phyloP scores from a whole-genome alignment of 805 yeast genomes.

The Candida pseudofarinosa region DNA sequence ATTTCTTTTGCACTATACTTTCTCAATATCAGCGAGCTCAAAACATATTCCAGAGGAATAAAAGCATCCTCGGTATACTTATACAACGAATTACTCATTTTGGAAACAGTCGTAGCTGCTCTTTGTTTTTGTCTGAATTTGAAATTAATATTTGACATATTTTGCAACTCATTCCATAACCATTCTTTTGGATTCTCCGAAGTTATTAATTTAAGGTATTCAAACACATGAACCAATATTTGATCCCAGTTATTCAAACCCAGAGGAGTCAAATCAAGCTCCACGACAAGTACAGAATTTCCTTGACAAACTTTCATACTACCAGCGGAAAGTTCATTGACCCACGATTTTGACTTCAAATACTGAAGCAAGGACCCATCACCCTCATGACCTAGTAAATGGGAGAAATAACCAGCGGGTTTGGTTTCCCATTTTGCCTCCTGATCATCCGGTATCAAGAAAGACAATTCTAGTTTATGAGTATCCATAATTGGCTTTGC shows the following conservation, averaged over 20 bases:
- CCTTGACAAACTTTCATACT: conserved; percentile 62
- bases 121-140: conserved; percentile 75
- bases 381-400: conserved; percentile 90
- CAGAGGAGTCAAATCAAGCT: conserved; percentile 68
- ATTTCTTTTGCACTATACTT: conserved; percentile 57
- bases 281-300: conserved; percentile 62
- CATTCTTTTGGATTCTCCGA: conserved; percentile 65
- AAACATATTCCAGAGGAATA: conserved; percentile 62
- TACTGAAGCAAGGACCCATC: conserved; percentile 74
- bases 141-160: conserved; percentile 65
- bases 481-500: conserved; percentile 84
- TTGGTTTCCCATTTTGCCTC: conserved; percentile 56
- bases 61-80: conserved; percentile 27
- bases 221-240: conserved; percentile 58
- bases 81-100: conserved; percentile 59
- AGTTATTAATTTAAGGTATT: conserved; percentile 62
- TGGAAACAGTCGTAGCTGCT: conserved; percentile 70
- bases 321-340: conserved; percentile 74
- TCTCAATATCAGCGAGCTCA: conserved; percentile 54
- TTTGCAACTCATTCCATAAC: conserved; percentile 74
- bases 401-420: conserved; percentile 71
- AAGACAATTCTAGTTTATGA: conserved; percentile 61
- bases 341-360: conserved; percentile 74
- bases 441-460: conserved; percentile 72
- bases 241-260: conserved; percentile 66